A percentile compares a stretch with the other conserved stretches of the same genome.
Evolutionary conservation across 2,329 filamentous ascomycete species (phyloP).

Genomic region (Fusarium solani-melongenae): DNA sequence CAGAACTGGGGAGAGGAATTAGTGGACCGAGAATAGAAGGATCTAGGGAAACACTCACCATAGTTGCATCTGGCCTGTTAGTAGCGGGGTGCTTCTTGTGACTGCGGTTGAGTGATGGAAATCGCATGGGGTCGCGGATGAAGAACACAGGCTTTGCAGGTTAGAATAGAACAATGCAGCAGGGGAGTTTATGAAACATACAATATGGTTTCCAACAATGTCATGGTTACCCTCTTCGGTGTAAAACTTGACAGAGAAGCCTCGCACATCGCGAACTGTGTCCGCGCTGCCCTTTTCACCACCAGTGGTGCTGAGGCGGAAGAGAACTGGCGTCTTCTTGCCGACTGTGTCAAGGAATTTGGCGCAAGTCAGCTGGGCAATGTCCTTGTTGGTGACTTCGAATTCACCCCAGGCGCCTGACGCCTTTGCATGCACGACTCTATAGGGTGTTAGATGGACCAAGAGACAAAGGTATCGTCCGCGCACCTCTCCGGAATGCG

Average conservation of each 20-base stretch:
- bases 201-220: not conserved
- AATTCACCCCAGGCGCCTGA: slow-evolving; percentile 65
- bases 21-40: not conserved
- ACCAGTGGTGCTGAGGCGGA: slow-evolving; percentile 78
- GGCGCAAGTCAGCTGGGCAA: slow-evolving; percentile 63
- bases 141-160: slow-evolving; percentile 73
- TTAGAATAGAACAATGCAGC: not conserved
- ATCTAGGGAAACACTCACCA: not conserved
- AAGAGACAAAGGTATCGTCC: not conserved
- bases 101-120: slow-evolving; percentile 80
- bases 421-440: slow-evolving; percentile 48
- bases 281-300: slow-evolving; percentile 74
- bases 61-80: slow-evolving; percentile 19
- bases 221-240: slow-evolving; percentile 68
- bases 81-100: slow-evolving; percentile 82
- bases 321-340: slow-evolving; percentile 66
- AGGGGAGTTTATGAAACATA: not conserved
- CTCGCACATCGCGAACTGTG: slow-evolving; percentile 74
- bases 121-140: slow-evolving; percentile 78
- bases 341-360: slow-evolving; percentile 64
- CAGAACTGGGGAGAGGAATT: slow-evolving; percentile 1
- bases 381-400: slow-evolving; percentile 62
- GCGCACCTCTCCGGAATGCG: not conserved
- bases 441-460: not conserved
- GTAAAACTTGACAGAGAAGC: slow-evolving; percentile 68